A percentile compares a stretch with the other conserved stretches of the same genome.
phyloP scores from a whole-genome alignment of 495 filamentous ascomycete genomes.

The Podospora fimiseda region DNA sequence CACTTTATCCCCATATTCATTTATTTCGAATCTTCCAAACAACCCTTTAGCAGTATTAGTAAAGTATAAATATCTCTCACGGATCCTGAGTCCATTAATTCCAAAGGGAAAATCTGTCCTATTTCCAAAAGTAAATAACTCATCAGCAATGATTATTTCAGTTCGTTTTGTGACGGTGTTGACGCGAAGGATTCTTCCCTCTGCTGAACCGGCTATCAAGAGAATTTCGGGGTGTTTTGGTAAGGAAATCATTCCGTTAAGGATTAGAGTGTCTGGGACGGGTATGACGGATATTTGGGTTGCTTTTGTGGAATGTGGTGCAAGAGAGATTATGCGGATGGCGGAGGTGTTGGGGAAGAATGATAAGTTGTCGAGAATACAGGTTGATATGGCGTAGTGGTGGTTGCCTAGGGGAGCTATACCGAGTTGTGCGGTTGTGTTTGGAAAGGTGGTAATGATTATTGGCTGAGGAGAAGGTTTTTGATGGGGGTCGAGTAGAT shows the following conservation, averaged over 20 bases:
- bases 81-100: conserved; percentile 32
- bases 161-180: conserved; percentile 14
- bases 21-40: conserved; percentile 29
- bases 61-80: conserved; percentile 30
- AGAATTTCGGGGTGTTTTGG: conserved; percentile 8
- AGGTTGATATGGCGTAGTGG: conserved; percentile 26
- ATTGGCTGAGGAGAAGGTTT: conserved; percentile 14
- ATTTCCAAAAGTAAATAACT: not conserved
- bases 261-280: conserved; percentile 15
- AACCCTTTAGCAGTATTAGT: conserved; percentile 31
- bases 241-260: conserved; percentile 26
- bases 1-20: conserved; percentile 17
- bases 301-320: conserved; percentile 13
- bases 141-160: conserved; percentile 4
- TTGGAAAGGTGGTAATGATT: conserved; percentile 27
- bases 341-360: not conserved
- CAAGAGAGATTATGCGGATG: conserved; percentile 18
- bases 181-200: conserved; percentile 27
- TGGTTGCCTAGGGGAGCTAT: conserved; percentile 27
- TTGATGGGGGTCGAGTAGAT: conserved; percentile 21
- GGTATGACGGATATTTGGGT: conserved; percentile 9
- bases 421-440: conserved; percentile 21
- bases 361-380: conserved; percentile 8
- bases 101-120: conserved; percentile 20
- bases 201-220: conserved; percentile 29